These are phyloP conservation scores for Fraxinus paxiana DNA, from an alignment of 305 asterid genomes.

Conservation along the genomic window DNA sequence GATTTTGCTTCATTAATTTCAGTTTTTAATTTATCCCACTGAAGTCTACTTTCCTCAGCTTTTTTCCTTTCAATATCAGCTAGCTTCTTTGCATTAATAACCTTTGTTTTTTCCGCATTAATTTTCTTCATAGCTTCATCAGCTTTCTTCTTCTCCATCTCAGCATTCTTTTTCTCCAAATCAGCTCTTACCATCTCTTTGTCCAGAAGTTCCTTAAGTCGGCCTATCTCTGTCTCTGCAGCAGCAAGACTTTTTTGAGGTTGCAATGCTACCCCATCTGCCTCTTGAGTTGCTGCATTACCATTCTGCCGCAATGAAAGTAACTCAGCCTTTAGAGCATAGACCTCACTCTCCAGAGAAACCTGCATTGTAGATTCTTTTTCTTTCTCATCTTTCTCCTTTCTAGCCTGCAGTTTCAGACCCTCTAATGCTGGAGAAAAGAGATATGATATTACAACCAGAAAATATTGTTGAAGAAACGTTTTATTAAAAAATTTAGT, in stretches of 20 bases:
- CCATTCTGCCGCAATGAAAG: slow-evolving; percentile 44
- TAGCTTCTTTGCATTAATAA: slow-evolving; percentile 47
- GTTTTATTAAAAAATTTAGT: not conserved
- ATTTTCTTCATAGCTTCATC: slow-evolving; percentile 45
- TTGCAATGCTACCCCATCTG: slow-evolving; percentile 32
- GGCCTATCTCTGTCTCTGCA: slow-evolving; percentile 49
- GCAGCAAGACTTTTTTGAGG: slow-evolving; percentile 38
- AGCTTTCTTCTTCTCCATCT: slow-evolving; percentile 53
- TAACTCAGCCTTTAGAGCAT: slow-evolving; percentile 57
- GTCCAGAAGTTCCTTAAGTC: slow-evolving; percentile 54
- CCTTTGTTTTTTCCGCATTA: slow-evolving; percentile 44
- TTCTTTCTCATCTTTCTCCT: slow-evolving; percentile 52
- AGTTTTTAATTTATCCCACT: slow-evolving; percentile 43
- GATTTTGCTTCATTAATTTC: slow-evolving; percentile 51
- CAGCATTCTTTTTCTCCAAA: slow-evolving; percentile 36
- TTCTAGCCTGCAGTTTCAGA: slow-evolving; percentile 42
- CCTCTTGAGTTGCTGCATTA: slow-evolving; percentile 30
- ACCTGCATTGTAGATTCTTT: slow-evolving; percentile 45
- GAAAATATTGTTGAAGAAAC: slow-evolving; percentile 5
- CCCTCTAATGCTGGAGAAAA: slow-evolving; percentile 46
- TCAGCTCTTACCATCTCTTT: slow-evolving; percentile 48
- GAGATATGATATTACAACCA: not conserved
- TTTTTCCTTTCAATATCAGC: slow-evolving; percentile 53
- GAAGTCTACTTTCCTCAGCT: slow-evolving; percentile 45
- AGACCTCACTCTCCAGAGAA: slow-evolving; percentile 63